Percentiles rank a stretch among this genome's conserved stretches.
phyloP scores from a whole-genome alignment of 148 eudicot genomes.

The Pouteria glomerata region DNA sequence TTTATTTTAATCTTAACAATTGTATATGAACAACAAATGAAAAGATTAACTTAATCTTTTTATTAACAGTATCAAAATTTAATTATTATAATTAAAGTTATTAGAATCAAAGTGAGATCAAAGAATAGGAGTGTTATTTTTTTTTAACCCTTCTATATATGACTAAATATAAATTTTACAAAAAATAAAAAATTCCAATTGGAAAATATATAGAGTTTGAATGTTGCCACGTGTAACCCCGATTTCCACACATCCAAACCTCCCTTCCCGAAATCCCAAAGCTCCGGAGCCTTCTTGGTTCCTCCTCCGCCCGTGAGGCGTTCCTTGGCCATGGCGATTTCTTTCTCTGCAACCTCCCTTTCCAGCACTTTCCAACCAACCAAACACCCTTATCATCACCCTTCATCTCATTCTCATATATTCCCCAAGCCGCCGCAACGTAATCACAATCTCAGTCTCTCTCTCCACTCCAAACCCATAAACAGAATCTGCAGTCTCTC shows the following conservation, averaged over 20 bases:
- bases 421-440: neutral
- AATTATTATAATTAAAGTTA: too few species aligned
- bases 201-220: too few species aligned
- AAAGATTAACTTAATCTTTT: too few species aligned
- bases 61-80: too few species aligned
- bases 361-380: conserved; percentile 1
- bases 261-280: neutral
- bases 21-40: too few species aligned
- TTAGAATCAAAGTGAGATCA: too few species aligned
- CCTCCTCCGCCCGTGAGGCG: neutral
- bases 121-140: too few species aligned
- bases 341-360: neutral
- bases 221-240: conserved; percentile 9
- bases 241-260: neutral
- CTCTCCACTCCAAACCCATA: neutral
- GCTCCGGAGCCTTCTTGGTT: neutral
- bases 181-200: too few species aligned
- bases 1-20: too few species aligned
- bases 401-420: neutral
- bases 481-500: conserved; percentile 1
- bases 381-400: neutral
- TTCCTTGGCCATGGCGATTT: neutral
- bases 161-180: too few species aligned
- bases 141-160: too few species aligned
- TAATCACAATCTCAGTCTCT: neutral